Evolutionary conservation across 805 yeast species (phyloP).

Genomic region (Wickerhamomyces subpelliculosus): DNA sequence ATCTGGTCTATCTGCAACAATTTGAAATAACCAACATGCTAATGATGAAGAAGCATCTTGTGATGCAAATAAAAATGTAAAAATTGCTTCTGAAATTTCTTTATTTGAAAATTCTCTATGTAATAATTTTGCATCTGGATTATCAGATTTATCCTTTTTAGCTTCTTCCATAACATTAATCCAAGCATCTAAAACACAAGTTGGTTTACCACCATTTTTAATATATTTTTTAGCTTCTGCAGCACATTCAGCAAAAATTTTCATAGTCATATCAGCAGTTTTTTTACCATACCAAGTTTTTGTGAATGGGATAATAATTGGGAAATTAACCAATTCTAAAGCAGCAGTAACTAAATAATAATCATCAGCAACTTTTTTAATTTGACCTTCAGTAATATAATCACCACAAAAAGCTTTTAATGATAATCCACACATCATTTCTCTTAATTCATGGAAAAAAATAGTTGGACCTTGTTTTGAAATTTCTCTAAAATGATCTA

Average conservation of each 20-base stretch:
- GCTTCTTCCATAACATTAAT: conserved; percentile 77
- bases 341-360: conserved; percentile 93
- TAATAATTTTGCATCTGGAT: conserved; percentile 47
- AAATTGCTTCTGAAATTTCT: conserved; percentile 93
- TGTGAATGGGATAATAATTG: conserved; percentile 90
- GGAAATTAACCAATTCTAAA: conserved; percentile 94
- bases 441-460: conserved; percentile 92
- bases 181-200: conserved; percentile 96
- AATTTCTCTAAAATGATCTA: conserved; percentile 53
- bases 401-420: conserved; percentile 93
- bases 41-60: conserved; percentile 97
- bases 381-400: conserved; percentile 88
- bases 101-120: conserved; percentile 81
- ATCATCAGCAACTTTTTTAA: conserved; percentile 83
- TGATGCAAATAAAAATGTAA: conserved; percentile 94
- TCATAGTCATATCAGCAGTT: conserved; percentile 92
- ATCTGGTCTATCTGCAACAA: conserved; percentile 93
- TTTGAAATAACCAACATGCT: conserved; percentile 97
- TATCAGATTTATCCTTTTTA: conserved; percentile 37
- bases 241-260: conserved; percentile 83
- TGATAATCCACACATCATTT: conserved; percentile 90
- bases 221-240: conserved; percentile 78
- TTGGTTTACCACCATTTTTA: conserved; percentile 67
- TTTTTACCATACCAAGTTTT: conserved; percentile 97
- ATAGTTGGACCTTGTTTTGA: conserved; percentile 61